A percentile compares a stretch with the other conserved stretches of the same genome.
Conservation (phyloP, 129 eudicot genomes). For the Arctium lappa region DNA sequence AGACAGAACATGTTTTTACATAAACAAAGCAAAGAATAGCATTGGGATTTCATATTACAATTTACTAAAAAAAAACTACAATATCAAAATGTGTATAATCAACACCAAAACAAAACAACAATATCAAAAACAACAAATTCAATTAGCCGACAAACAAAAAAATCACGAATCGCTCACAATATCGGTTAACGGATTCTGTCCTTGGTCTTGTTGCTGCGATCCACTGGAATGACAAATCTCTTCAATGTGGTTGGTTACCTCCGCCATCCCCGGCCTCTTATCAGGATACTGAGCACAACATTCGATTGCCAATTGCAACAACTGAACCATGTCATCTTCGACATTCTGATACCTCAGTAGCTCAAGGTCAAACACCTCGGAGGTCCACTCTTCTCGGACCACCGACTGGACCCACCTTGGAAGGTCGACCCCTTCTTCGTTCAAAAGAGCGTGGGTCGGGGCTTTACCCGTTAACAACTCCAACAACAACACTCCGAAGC, state of each 20-base stretch:
- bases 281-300: constrained; percentile 79
- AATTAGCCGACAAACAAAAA: constrained; percentile 16
- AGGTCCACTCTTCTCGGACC: constrained; percentile 85
- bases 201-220: constrained; percentile 18
- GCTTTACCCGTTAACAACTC: constrained; percentile 83
- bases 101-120: constrained; percentile 28
- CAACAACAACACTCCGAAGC: constrained; percentile 77
- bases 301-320: constrained; percentile 75
- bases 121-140: constrained; percentile 23
- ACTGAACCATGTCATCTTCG: constrained; percentile 92
- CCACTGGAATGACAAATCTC: constrained; percentile 52
- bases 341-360: constrained; percentile 76
- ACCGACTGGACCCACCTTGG: constrained; percentile 95
- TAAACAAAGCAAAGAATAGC: constrained; percentile 30
- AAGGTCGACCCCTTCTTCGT: constrained; percentile 90
- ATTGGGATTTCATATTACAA: constrained; percentile 30
- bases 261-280: constrained; percentile 65
- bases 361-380: constrained; percentile 79
- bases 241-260: constrained; percentile 52
- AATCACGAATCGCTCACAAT: constrained; percentile 33
- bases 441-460: constrained; percentile 60
- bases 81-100: constrained; percentile 27
- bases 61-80: constrained; percentile 31
- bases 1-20: constrained; percentile 19
- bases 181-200: constrained; percentile 33